Conservation (phyloP, 1,139 yeast genomes). For the Waltiozyma sp. region DNA sequence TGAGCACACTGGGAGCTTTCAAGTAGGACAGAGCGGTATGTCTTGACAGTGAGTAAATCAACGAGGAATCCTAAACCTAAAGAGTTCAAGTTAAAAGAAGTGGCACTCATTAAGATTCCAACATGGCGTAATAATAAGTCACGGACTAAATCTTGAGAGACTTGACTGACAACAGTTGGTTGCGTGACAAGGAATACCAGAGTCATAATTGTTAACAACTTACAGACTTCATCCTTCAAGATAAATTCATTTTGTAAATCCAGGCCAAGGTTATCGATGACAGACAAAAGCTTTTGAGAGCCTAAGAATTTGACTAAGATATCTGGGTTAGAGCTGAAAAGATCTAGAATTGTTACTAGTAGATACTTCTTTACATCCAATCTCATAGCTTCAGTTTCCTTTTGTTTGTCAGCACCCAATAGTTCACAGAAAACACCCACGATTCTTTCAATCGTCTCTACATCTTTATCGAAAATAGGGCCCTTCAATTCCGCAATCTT, state of each 20-base stretch:
- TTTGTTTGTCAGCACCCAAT: conserved; percentile 11
- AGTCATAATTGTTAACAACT: conserved; percentile 30
- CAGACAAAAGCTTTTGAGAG: neutral
- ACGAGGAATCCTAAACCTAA: conserved; percentile 60
- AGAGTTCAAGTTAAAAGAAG: conserved; percentile 44
- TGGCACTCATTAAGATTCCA: conserved; percentile 6
- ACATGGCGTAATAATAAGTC: conserved; percentile 15
- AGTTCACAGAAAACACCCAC: conserved; percentile 7
- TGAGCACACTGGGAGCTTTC: conserved; percentile 26
- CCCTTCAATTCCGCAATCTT: conserved; percentile 3
- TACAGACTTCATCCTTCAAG: conserved; percentile 35
- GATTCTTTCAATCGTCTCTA: neutral
- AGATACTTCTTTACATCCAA: conserved; percentile 63
- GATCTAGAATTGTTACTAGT: conserved; percentile 58
- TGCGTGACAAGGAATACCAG: conserved; percentile 24
- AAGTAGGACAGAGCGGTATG: conserved; percentile 53
- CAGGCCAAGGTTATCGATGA: neutral
- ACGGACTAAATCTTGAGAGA: conserved; percentile 19
- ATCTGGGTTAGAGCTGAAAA: conserved; percentile 24
- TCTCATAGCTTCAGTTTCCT: conserved; percentile 8
- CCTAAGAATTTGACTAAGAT: conserved; percentile 18
- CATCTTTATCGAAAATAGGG: neutral
- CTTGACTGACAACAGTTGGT: conserved; percentile 6
- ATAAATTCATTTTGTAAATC: conserved; percentile 36
- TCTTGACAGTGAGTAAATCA: conserved; percentile 40